A percentile compares a stretch with the other conserved stretches of the same genome.
phyloP scores from a whole-genome alignment of 2,329 filamentous ascomycete species.

The Leptoxyphium fumago region DNA sequence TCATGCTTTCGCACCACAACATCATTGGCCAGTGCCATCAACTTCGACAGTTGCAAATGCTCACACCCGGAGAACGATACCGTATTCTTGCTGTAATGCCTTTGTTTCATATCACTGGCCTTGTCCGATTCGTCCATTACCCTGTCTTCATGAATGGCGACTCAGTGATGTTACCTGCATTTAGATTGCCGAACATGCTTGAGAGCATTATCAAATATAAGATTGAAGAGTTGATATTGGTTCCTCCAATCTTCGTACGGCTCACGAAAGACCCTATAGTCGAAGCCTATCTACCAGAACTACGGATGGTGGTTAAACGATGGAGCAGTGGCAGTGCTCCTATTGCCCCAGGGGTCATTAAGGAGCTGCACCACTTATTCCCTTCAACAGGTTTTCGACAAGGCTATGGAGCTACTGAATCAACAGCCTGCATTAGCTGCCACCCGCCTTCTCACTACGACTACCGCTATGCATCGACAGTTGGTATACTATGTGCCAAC shows the following conservation, averaged over 20 bases:
- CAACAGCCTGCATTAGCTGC: constrained; percentile 46
- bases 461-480: constrained; percentile 42
- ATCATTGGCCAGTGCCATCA: constrained; percentile 47
- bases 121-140: constrained; percentile 47
- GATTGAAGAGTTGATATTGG: constrained; percentile 41
- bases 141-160: constrained; percentile 47
- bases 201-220: constrained; percentile 33
- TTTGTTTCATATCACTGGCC: constrained; percentile 47
- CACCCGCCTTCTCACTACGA: constrained; percentile 42
- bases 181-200: constrained; percentile 45
- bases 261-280: constrained; percentile 42
- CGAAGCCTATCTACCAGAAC: constrained; percentile 39
- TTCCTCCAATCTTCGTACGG: constrained; percentile 46
- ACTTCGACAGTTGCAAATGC: constrained; percentile 28
- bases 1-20: constrained; percentile 36
- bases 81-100: constrained; percentile 41
- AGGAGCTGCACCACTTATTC: constrained; percentile 39
- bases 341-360: constrained; percentile 40
- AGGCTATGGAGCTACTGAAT: constrained; percentile 56
- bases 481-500: constrained; percentile 41
- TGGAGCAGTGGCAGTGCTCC: constrained; percentile 49
- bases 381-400: constrained; percentile 48
- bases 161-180: constrained; percentile 46
- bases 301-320: constrained; percentile 28
- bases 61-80: constrained; percentile 33